Conservation (phyloP, 2,329 filamentous ascomycete species). For the Xenosphaeropsis pyriputrescens region DNA sequence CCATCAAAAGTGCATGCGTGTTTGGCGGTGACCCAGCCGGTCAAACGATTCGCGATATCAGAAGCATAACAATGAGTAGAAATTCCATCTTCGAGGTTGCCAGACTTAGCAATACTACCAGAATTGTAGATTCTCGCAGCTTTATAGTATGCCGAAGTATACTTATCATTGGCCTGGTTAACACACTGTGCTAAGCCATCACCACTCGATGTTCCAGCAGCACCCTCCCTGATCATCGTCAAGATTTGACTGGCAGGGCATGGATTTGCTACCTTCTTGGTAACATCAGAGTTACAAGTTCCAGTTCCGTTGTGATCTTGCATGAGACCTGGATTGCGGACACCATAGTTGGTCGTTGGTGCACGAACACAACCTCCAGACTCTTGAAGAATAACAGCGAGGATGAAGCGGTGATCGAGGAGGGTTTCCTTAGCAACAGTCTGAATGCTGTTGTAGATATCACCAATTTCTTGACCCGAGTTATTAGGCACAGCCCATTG, state of each 20-base stretch:
- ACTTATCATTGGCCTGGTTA: slow-evolving; percentile 11
- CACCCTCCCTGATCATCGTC: slow-evolving; percentile 23
- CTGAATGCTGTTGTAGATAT: slow-evolving; percentile 16
- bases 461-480: slow-evolving; percentile 9
- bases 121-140: slow-evolving; percentile 26
- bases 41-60: slow-evolving; percentile 12
- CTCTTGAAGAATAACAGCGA: slow-evolving; percentile 29
- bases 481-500: slow-evolving; percentile 13
- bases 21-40: slow-evolving; percentile 4
- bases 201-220: slow-evolving; percentile 17
- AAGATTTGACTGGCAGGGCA: neutral
- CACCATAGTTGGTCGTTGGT: slow-evolving; percentile 21
- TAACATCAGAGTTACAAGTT: slow-evolving; percentile 20
- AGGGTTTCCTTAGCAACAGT: slow-evolving; percentile 13
- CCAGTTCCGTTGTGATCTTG: slow-evolving; percentile 21
- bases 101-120: slow-evolving; percentile 17
- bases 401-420: slow-evolving; percentile 25
- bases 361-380: slow-evolving; percentile 27
- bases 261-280: neutral
- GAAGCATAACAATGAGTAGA: slow-evolving; percentile 11
- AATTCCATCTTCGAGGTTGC: slow-evolving; percentile 16
- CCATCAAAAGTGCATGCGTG: too few relatives aligned
- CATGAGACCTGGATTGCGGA: slow-evolving; percentile 27
- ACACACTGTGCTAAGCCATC: slow-evolving; percentile 21
- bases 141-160: slow-evolving; percentile 17